A percentile compares a stretch with the other conserved stretches of the same genome.
Conservation (phyloP, 1,139 yeast species). For the Lodderomyces theae region DNA sequence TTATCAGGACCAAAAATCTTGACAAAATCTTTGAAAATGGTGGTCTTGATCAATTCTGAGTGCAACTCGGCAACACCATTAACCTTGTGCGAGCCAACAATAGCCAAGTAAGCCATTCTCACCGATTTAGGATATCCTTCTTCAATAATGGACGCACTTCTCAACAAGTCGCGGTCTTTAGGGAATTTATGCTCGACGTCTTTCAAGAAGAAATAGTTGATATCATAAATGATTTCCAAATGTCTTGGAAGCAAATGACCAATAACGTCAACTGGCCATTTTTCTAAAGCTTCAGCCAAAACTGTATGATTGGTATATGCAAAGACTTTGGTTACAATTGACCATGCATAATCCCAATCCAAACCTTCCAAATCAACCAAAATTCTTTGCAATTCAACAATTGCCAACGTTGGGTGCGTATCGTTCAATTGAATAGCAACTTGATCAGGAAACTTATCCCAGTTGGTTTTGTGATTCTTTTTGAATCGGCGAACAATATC, state of each 20-base stretch:
- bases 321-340: slow-evolving; percentile 73
- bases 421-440: slow-evolving; percentile 93
- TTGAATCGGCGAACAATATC: slow-evolving; percentile 90
- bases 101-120: slow-evolving; percentile 90
- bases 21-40: slow-evolving; percentile 89
- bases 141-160: slow-evolving; percentile 79
- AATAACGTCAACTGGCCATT: slow-evolving; percentile 86
- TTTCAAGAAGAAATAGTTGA: slow-evolving; percentile 77
- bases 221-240: slow-evolving; percentile 84
- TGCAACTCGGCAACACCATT: slow-evolving; percentile 96
- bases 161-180: slow-evolving; percentile 57
- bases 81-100: slow-evolving; percentile 88
- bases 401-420: slow-evolving; percentile 91
- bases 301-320: slow-evolving; percentile 96
- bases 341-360: slow-evolving; percentile 84
- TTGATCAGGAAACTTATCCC: slow-evolving; percentile 82
- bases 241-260: slow-evolving; percentile 85
- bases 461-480: slow-evolving; percentile 65
- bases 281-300: slow-evolving; percentile 90
- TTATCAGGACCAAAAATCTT: slow-evolving; percentile 75
- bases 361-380: slow-evolving; percentile 80
- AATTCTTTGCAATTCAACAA: slow-evolving; percentile 86
- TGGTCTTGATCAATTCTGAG: slow-evolving; percentile 84
- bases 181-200: slow-evolving; percentile 76
- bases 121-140: slow-evolving; percentile 78